phyloP scores from a whole-genome alignment of 495 filamentous ascomycete species.

The Podospora comata region DNA sequence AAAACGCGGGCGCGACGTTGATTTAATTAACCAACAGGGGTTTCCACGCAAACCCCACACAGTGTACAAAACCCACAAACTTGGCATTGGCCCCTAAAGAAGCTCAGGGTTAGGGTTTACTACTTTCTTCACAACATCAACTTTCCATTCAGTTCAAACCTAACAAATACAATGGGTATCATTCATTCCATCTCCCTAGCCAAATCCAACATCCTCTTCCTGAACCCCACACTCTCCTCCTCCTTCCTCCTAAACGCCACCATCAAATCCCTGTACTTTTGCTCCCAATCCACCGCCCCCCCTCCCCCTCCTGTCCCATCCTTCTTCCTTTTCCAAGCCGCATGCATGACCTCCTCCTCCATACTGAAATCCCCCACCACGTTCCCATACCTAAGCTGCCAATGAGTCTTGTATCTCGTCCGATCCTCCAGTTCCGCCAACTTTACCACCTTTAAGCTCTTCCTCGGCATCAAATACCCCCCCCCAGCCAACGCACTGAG shows the following conservation, averaged over 20 bases:
- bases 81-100: not conserved
- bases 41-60: not conserved
- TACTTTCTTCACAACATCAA: not conserved
- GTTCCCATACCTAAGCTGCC: conserved; percentile 47
- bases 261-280: conserved; percentile 38
- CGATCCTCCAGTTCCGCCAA: conserved; percentile 28
- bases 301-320: conserved; percentile 17
- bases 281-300: conserved; percentile 33
- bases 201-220: conserved; percentile 26
- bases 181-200: conserved; percentile 14
- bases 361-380: conserved; percentile 45
- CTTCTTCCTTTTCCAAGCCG: conserved; percentile 33
- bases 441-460: conserved; percentile 37
- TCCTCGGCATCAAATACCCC: conserved; percentile 39
- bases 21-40: not conserved
- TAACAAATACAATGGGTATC: not conserved
- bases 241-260: conserved; percentile 30
- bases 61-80: too few species aligned
- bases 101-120: not conserved
- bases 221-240: conserved; percentile 29
- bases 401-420: conserved; percentile 43
- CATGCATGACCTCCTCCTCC: conserved; percentile 45
- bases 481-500: conserved; percentile 49
- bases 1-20: not conserved
- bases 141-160: too few species aligned